Percentiles rank a stretch among this genome's conserved stretches.
Evolutionary conservation across 345 rosid genomes (phyloP).

Genomic region (Arabis hirsuta): DNA sequence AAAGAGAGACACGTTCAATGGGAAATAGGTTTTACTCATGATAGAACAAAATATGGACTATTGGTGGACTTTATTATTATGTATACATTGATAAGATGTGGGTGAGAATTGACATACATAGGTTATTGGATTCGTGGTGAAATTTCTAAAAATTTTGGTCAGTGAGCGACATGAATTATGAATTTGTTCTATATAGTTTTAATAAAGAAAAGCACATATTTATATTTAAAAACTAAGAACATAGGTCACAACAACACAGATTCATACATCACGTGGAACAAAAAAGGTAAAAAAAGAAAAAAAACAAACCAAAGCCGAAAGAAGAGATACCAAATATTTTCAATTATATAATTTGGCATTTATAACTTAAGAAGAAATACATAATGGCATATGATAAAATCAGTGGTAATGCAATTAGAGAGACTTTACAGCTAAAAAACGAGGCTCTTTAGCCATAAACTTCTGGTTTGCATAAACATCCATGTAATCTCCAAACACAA

Average conservation of each 20-base stretch:
- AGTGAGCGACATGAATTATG: too few relatives aligned
- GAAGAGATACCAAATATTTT: slow-evolving; percentile 26
- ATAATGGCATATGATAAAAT: slow-evolving; percentile 6
- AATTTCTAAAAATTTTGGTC: too few relatives aligned
- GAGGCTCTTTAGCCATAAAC: slow-evolving; percentile 85
- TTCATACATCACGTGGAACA: slow-evolving; percentile 32
- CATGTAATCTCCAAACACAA: slow-evolving; percentile 95
- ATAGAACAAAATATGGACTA: too few relatives aligned
- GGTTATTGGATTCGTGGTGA: too few relatives aligned
- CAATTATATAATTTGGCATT: slow-evolving; percentile 31
- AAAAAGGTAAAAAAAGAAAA: neutral
- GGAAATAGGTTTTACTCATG: too few relatives aligned
- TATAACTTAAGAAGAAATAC: slow-evolving; percentile 19
- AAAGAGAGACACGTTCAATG: too few relatives aligned
- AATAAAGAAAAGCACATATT: neutral
- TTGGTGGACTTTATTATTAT: too few relatives aligned
- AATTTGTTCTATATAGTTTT: too few relatives aligned
- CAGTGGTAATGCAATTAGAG: slow-evolving; percentile 43
- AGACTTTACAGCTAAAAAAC: slow-evolving; percentile 74
- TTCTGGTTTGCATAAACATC: slow-evolving; percentile 82
- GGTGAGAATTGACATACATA: too few relatives aligned
- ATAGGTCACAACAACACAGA: slow-evolving; percentile 22
- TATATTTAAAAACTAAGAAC: slow-evolving; percentile 32
- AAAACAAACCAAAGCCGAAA: slow-evolving; percentile 8
- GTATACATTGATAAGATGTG: too few relatives aligned